Evolutionary conservation across 345 rosid species (phyloP).

Genomic region (Arabidopsis suecica): DNA sequence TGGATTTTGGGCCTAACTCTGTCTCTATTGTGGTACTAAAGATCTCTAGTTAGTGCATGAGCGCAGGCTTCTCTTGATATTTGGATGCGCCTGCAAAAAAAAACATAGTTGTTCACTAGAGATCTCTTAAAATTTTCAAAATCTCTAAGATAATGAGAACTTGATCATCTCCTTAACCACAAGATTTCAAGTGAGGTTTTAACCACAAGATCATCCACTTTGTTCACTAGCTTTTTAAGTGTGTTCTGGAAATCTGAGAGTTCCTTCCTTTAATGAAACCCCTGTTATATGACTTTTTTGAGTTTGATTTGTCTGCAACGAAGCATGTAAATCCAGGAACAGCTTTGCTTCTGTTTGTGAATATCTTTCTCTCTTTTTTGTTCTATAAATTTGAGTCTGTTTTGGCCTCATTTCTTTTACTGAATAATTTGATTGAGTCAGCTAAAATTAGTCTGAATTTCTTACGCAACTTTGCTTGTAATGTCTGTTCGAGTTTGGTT

Average conservation of each 20-base stretch:
- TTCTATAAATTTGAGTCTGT: constrained; percentile 33
- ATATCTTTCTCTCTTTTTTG: constrained; percentile 27
- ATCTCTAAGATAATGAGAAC: too few relatives aligned
- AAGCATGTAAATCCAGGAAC: constrained; percentile 44
- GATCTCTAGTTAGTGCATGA: too few relatives aligned
- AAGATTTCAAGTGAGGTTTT: too few relatives aligned
- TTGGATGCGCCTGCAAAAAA: too few relatives aligned
- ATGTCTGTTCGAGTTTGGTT: background rate
- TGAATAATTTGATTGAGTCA: constrained; percentile 26
- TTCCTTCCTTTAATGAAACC: constrained; percentile 2
- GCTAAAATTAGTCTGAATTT: background rate
- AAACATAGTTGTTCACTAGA: too few relatives aligned
- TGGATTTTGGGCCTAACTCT: too few relatives aligned
- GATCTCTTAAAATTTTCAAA: too few relatives aligned
- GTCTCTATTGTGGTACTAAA: too few relatives aligned
- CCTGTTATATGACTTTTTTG: constrained; percentile 34
- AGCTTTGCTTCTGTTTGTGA: constrained; percentile 40
- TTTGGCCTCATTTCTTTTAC: constrained; percentile 24
- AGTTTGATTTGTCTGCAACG: constrained; percentile 26
- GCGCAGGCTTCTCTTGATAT: too few relatives aligned
- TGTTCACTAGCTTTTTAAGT: background rate
- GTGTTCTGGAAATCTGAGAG: constrained; percentile 35
- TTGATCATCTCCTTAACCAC: too few relatives aligned
- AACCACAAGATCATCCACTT: too few relatives aligned
- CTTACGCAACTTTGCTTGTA: background rate